Base-by-base conservation (phyloP, 257 asterid species). In the Plectranthus barbatus region DNA sequence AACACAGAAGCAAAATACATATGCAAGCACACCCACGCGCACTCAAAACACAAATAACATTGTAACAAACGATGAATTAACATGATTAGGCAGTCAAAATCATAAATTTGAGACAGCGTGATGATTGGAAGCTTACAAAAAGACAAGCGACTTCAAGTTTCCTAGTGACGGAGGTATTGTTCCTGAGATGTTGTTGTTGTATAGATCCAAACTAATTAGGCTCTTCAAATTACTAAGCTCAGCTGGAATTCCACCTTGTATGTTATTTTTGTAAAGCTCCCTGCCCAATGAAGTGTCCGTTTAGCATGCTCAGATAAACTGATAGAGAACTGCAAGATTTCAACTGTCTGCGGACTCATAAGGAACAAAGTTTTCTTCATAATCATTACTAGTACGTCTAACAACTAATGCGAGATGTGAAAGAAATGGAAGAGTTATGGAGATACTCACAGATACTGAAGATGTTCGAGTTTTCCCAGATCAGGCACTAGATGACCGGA, bases 251-350 rank as follows among this genome's bases (percentile, higher is more conserved):
- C 67, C 40, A 54, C 94, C 96, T 60, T 81, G 81, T 70, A 88
- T 78, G 65, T 85, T 83, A 61, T 88, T 88, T 75, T 81, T 83
- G 86, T 88, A 88, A 64, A 88, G 94, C 81, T 88, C 96, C 70
- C 96, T 88, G 83, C 72, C 69, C 29, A 29, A 69, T 15, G 26
- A 57, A 49, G 49, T 66, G 34, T 49, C 51, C 10, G 60, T 40
- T 39, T 34, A 45, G 65, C 8, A 58, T n/a, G 65, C 19, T 20
- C 17, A 18, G 15, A 45, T 34, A 26, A 8, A 44, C 4, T 3
- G 5, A 44, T 26, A 31, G 48, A 10, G 17, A n/a, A n/a, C n/a
- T 15, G 44, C 56, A 23, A 4, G 19, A 49, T 51, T 42, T 50
- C 64, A 56, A 33, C 6, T 26, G 2, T 26, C 31, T 1, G 31